Evolutionary conservation across 352 stramenopile genomes (phyloP).

Genomic region (Phytophthora meadii): DNA sequence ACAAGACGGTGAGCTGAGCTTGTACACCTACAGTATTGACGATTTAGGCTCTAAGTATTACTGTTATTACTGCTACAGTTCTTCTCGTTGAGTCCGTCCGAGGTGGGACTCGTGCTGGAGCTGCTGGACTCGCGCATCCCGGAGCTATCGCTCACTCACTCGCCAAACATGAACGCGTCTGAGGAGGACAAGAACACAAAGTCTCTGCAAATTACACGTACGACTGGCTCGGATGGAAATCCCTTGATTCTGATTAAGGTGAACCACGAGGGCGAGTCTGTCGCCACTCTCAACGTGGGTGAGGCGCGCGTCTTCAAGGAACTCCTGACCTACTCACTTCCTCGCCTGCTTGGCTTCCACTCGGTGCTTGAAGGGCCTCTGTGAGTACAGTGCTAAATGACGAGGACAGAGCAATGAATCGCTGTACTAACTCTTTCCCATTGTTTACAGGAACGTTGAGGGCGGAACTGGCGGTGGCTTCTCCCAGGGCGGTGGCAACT

Average conservation of each 20-base stretch:
- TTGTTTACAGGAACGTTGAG: constrained; percentile 53
- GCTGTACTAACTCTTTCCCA: constrained; percentile 3
- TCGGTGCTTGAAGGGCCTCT: constrained; percentile 71
- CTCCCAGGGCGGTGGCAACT: constrained; percentile 34
- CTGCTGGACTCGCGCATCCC: constrained; percentile 70
- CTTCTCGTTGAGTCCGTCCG: constrained; percentile 80
- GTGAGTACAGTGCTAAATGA: constrained; percentile 42
- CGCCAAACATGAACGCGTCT: constrained; percentile 79
- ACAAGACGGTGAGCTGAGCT: constrained; percentile 65
- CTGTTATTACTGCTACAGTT: constrained; percentile 52
- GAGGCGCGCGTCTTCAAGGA: constrained; percentile 77
- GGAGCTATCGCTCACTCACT: constrained; percentile 77
- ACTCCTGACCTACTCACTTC: constrained; percentile 80
- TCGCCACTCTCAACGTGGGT: constrained; percentile 70
- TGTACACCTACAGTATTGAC: background rate
- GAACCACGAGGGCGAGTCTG: constrained; percentile 53
- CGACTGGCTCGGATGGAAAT: constrained; percentile 52
- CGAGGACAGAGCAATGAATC: background rate
- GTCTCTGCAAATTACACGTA: constrained; percentile 59
- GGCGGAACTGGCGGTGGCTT: constrained; percentile 32
- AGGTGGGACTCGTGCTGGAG: constrained; percentile 81
- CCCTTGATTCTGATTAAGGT: constrained; percentile 67
- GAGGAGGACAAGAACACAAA: constrained; percentile 59
- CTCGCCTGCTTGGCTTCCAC: constrained; percentile 81
- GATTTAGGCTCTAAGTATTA: constrained; percentile 11